These are phyloP conservation scores for Chenopodium berlandieri DNA, from an alignment of 148 eudicot species.

Conservation along the genomic window DNA sequence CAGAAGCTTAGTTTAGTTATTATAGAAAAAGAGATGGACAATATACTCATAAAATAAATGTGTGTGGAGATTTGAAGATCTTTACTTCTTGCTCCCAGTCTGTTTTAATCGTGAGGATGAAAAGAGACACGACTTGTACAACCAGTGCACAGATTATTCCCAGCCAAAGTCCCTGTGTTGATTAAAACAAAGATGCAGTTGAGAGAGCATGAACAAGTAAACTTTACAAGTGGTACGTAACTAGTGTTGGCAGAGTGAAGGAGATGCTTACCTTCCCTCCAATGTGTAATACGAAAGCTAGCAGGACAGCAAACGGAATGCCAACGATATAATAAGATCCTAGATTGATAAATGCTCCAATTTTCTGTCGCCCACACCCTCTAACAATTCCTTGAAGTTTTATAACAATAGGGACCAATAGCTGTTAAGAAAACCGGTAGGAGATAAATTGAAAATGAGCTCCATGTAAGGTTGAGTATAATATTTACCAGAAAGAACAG, in stretches of 20 bases:
- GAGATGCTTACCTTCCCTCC: constrained; percentile 58
- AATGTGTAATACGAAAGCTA: constrained; percentile 65
- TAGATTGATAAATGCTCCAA: constrained; percentile 75
- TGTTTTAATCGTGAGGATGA: constrained; percentile 44
- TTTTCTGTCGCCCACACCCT: constrained; percentile 82
- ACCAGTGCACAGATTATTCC: constrained; percentile 69
- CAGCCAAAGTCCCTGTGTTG: constrained; percentile 67
- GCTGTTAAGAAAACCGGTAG: not conserved
- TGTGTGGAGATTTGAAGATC: not conserved
- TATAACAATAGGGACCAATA: not conserved
- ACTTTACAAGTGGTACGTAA: too few species aligned
- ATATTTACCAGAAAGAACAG: constrained; percentile 66
- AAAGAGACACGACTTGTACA: constrained; percentile 61
- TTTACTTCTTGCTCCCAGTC: constrained; percentile 68
- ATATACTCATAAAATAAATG: too few species aligned
- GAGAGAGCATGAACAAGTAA: not conserved
- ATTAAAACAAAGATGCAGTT: not conserved
- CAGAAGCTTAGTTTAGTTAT: not conserved
- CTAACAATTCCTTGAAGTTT: constrained; percentile 58
- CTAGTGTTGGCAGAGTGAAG: not conserved
- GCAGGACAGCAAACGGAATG: constrained; percentile 61
- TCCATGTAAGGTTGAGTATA: not conserved
- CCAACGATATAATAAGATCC: constrained; percentile 89
- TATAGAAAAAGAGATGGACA: not conserved
- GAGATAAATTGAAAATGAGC: not conserved